Evolutionary conservation across 1,139 yeast species (phyloP).

Genomic region (Lodderomyces theae): DNA sequence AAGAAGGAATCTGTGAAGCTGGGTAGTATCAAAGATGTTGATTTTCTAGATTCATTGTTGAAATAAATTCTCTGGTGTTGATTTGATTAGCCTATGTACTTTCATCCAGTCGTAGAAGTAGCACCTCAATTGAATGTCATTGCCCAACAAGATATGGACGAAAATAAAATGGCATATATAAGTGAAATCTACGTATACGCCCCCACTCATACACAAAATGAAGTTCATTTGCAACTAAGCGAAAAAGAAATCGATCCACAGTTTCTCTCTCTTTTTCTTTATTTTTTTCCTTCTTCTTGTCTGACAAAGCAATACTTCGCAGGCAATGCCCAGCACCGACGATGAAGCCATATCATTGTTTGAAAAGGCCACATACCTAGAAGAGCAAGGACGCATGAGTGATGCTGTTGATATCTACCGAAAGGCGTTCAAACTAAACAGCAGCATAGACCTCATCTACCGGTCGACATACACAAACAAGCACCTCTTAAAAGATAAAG

Average conservation of each 20-base stretch:
- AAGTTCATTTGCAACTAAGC: background rate
- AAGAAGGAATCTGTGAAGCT: background rate
- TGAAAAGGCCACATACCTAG: constrained; percentile 71
- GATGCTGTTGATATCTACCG: constrained; percentile 79
- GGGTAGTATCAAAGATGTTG: background rate
- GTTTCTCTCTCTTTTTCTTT: background rate
- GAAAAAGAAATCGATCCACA: background rate
- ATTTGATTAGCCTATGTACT: too few species aligned
- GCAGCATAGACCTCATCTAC: constrained; percentile 66
- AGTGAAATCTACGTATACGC: too few species aligned
- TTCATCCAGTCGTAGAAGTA: too few species aligned
- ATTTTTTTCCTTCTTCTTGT: too few species aligned
- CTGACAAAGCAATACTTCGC: background rate
- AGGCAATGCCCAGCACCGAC: constrained; percentile 13
- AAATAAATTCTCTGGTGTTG: too few species aligned
- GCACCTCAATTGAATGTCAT: too few species aligned
- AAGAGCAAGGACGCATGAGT: constrained; percentile 68
- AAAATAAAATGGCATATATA: too few species aligned
- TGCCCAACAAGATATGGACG: too few species aligned
- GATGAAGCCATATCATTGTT: constrained; percentile 57
- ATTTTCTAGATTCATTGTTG: background rate
- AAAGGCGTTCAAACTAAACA: constrained; percentile 65
- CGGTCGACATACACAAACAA: constrained; percentile 37
- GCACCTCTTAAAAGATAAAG: constrained; percentile 26
- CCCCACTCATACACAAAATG: too few species aligned